Evolutionary conservation across 2,329 filamentous ascomycete genomes (phyloP).

Genomic region (Pseudogymnoascus sp.): DNA sequence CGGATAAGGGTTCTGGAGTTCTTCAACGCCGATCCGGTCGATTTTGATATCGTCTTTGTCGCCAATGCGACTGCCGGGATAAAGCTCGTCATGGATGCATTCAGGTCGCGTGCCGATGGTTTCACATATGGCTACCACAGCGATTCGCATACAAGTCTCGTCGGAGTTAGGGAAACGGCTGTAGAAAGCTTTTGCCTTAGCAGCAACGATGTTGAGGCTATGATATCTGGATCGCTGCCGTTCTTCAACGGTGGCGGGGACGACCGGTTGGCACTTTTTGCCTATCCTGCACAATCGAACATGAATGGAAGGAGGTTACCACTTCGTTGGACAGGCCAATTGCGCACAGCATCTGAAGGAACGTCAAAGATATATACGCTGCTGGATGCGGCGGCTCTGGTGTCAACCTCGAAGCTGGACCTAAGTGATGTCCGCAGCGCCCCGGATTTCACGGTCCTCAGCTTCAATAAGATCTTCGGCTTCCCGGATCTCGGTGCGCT

Average conservation of each 20-base stretch:
- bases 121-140: constrained; percentile 77
- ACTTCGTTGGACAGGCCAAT: constrained; percentile 52
- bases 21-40: constrained; percentile 69
- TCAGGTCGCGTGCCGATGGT: constrained; percentile 58
- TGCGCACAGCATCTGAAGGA: constrained; percentile 30
- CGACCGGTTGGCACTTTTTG: constrained; percentile 47
- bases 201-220: constrained; percentile 54
- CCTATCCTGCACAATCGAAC: constrained; percentile 87
- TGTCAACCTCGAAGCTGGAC: constrained; percentile 68
- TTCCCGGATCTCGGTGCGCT: constrained; percentile 86
- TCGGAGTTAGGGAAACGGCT: constrained; percentile 69
- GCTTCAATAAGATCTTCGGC: constrained; percentile 96
- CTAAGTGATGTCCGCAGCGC: constrained; percentile 50
- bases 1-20: constrained; percentile 63
- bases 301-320: constrained; percentile 76
- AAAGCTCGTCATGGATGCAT: constrained; percentile 73
- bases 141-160: constrained; percentile 75
- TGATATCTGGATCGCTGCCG: constrained; percentile 42
- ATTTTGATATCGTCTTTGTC: constrained; percentile 85
- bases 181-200: constrained; percentile 55
- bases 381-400: constrained; percentile 75
- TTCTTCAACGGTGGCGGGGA: constrained; percentile 23
- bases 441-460: constrained; percentile 80
- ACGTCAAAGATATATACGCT: constrained; percentile 50
- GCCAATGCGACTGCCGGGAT: constrained; percentile 87